These are phyloP conservation scores for Fusarium sacchari DNA, from an alignment of 2,329 filamentous ascomycete genomes.

Conservation along the genomic window DNA sequence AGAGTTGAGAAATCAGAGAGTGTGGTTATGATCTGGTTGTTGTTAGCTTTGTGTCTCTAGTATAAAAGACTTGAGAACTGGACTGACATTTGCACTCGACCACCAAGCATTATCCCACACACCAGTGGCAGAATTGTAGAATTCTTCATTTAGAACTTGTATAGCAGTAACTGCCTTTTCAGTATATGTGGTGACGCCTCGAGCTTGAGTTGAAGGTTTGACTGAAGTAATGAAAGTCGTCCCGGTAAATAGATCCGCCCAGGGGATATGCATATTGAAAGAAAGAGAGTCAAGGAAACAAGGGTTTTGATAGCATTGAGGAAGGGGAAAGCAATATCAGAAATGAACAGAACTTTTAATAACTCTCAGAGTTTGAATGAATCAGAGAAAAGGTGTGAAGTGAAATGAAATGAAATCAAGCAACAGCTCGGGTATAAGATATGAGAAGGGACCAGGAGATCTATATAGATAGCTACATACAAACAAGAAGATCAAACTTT, in stretches of 20 bases:
- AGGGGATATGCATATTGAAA: conserved; percentile 41
- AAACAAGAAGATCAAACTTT: conserved; percentile 18
- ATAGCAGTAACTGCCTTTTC: conserved; percentile 48
- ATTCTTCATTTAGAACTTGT: conserved; percentile 61
- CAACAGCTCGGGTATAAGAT: conserved; percentile 9
- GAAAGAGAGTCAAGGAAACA: conserved; percentile 7
- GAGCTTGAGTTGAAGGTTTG: conserved; percentile 22
- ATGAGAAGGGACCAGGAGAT: conserved; percentile 11
- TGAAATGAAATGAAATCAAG: background rate
- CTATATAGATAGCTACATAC: conserved; percentile 36
- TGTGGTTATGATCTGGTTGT: conserved; percentile 60
- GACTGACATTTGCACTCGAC: conserved; percentile 71
- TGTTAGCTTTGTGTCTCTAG: background rate
- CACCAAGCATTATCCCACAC: conserved; percentile 77
- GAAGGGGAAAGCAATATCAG: background rate
- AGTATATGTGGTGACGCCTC: conserved; percentile 45
- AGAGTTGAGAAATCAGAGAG: conserved; percentile 64
- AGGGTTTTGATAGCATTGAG: background rate
- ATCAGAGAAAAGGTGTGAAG: conserved; percentile 22
- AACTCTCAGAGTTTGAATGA: conserved; percentile 16
- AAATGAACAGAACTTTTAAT: conserved; percentile 11
- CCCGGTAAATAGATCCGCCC: conserved; percentile 36
- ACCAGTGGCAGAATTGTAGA: conserved; percentile 69
- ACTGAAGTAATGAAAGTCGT: conserved; percentile 30
- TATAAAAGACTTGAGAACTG: background rate